Conservation (phyloP, 768 basidiomycete genomes). For the Suillus fuscotomentosus region DNA sequence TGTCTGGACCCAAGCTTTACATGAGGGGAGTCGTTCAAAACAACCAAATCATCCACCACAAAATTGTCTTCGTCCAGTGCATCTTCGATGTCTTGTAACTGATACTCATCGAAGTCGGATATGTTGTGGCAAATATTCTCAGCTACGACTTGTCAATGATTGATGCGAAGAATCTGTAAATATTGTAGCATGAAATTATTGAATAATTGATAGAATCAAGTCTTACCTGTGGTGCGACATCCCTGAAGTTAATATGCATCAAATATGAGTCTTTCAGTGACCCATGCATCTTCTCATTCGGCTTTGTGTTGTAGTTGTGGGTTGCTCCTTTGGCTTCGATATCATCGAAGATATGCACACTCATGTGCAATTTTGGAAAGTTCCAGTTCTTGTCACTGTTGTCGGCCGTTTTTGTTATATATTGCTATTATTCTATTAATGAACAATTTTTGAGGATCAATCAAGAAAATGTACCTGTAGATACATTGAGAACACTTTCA, state of each 20-base stretch:
- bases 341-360: slow-evolving; percentile 30
- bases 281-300: slow-evolving; percentile 30
- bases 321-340: slow-evolving; percentile 33
- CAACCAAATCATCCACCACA: background rate
- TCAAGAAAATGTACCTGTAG: slow-evolving; percentile 18
- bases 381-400: slow-evolving; percentile 25
- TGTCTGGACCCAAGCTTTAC: slow-evolving; percentile 6
- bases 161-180: background rate
- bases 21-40: background rate
- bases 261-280: slow-evolving; percentile 25
- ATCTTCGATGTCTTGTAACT: background rate
- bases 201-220: background rate
- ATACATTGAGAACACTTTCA: slow-evolving; percentile 14
- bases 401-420: background rate
- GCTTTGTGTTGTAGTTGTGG: slow-evolving; percentile 30
- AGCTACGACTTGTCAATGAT: background rate
- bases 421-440: background rate
- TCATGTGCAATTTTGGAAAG: slow-evolving; percentile 33
- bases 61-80: background rate
- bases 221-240: slow-evolving; percentile 31
- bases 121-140: background rate
- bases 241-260: slow-evolving; percentile 31
- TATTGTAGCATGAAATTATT: background rate
- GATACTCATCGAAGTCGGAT: background rate
- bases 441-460: too few species aligned